A percentile compares a stretch with the other conserved stretches of the same genome.
These are phyloP conservation scores for Taphrina communis DNA, from an alignment of 1,139 yeast species.

Conservation along the genomic window DNA sequence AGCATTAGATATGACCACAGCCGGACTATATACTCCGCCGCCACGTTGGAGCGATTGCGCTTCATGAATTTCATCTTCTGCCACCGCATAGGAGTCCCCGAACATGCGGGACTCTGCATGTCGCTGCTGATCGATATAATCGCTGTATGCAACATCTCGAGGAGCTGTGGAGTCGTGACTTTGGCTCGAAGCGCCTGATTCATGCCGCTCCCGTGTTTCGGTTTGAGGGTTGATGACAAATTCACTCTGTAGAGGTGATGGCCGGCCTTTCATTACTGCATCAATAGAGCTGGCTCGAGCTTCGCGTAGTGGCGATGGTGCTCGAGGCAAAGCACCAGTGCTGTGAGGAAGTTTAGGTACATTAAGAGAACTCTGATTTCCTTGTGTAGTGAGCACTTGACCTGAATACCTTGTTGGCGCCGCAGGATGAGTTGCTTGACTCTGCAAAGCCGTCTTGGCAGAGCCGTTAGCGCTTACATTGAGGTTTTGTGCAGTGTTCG, in stretches of 20 bases:
- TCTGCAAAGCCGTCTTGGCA: neutral
- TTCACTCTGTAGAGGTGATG: slow-evolving; percentile 14
- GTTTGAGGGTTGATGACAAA: slow-evolving; percentile 10
- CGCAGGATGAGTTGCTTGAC: neutral
- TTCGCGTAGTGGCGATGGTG: slow-evolving; percentile 12
- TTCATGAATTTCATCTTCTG: slow-evolving; percentile 10
- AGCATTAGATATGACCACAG: neutral
- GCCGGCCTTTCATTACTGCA: slow-evolving; percentile 11
- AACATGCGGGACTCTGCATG: slow-evolving; percentile 23
- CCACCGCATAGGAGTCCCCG: slow-evolving; percentile 20
- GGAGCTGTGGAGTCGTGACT: slow-evolving; percentile 17
- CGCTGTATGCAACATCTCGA: slow-evolving; percentile 6
- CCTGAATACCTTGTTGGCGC: neutral
- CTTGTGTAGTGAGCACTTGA: neutral
- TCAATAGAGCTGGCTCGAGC: slow-evolving; percentile 16
- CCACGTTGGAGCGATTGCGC: slow-evolving; percentile 17
- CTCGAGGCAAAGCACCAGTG: neutral
- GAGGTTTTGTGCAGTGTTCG: neutral
- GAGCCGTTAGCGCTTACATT: neutral
- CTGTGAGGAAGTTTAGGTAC: neutral
- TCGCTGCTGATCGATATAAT: slow-evolving; percentile 13
- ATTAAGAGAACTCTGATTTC: neutral
- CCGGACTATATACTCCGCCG: neutral
- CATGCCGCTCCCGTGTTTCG: slow-evolving; percentile 1
- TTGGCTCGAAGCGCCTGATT: slow-evolving; percentile 3